Evolutionary conservation across 768 basidiomycete species (phyloP), one percentile per base, ranked within the genome.

Genomic region (Psilocybe azurescens): DNA sequence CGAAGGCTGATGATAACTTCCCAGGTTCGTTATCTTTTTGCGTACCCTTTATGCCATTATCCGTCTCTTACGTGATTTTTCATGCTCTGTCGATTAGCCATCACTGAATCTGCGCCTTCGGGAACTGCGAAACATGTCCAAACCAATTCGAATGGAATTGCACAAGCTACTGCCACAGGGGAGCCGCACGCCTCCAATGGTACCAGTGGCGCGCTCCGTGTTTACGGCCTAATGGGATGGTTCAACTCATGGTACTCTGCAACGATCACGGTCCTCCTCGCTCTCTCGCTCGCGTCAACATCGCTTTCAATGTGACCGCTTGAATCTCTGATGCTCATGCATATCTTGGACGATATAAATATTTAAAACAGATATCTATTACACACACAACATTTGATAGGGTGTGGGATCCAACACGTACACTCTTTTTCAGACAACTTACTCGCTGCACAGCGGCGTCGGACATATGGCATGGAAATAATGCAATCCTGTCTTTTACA

Each of bases 101-200:
- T 77, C 0, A 76, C 74, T 13, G 73, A 83, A 38, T 60, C 73
- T 2, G 81, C 85, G 2, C 83, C 82, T 4, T 74, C 77, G 6
- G 74, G 74, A 2, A 70, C 72, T 9, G 70, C 70, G 29, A 52
- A 58, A 4, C 65, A 70, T 3, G 38, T 62, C 1, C 63, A 61
- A 3, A 74, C 72, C 24, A 65, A 71, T 24, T 51, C 64, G 18
- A 65, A 71, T 60, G 70, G 70, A n/a, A 62, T 72, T 9, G 71
- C 74, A 9, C 56, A 64, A 38, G 62, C 61, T 24, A 67, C 69
- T 5, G 51, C 55, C n/a, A 64, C 67, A 48, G 36, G 33, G 11
- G 46, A 30, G n/a, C 4, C 46, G 2, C 51, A 18, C 9, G 48
- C 8, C 41, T 52, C 49, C 9, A 48, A 38, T 44, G 20, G 41